A percentile compares a stretch with the other conserved stretches of the same genome.
These are phyloP conservation scores for Russula foetens DNA, from an alignment of 768 basidiomycete genomes.

Conservation along the genomic window DNA sequence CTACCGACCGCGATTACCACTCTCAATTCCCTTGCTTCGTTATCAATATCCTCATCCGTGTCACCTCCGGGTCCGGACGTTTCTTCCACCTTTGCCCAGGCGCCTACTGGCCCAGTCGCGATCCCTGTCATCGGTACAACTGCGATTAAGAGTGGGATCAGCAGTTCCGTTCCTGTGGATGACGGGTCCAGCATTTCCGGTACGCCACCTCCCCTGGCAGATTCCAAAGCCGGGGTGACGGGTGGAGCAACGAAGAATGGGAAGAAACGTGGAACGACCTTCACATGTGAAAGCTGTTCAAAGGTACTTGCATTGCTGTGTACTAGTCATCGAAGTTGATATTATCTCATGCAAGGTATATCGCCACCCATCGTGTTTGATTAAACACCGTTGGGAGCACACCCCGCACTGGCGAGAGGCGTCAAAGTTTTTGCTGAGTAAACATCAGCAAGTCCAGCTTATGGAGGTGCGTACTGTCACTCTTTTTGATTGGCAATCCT, in stretches of 20 bases:
- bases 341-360: constrained; percentile 46
- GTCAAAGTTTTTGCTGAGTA: constrained; percentile 81
- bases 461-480: constrained; percentile 57
- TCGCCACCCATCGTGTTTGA: constrained; percentile 88
- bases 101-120: constrained; percentile 15
- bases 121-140: constrained; percentile 1
- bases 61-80: constrained; percentile 22
- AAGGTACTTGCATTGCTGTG: constrained; percentile 49
- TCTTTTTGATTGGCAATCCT: neutral
- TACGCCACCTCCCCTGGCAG: constrained; percentile 12
- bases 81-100: constrained; percentile 19
- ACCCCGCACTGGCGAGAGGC: constrained; percentile 95
- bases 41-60: constrained; percentile 33
- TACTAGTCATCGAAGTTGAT: neutral
- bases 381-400: constrained; percentile 98
- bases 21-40: constrained; percentile 34
- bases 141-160: neutral
- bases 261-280: constrained; percentile 79
- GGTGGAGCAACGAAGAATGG: constrained; percentile 31
- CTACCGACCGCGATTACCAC: constrained; percentile 32
- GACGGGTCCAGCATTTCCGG: constrained; percentile 18
- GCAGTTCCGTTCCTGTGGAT: constrained; percentile 17
- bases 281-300: constrained; percentile 89
- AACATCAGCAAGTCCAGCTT: constrained; percentile 95
- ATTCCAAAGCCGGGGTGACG: constrained; percentile 21